A percentile compares a stretch with the other conserved stretches of the same genome.
Conservation (phyloP, 495 filamentous ascomycete genomes). For the Penicillium canariense region DNA sequence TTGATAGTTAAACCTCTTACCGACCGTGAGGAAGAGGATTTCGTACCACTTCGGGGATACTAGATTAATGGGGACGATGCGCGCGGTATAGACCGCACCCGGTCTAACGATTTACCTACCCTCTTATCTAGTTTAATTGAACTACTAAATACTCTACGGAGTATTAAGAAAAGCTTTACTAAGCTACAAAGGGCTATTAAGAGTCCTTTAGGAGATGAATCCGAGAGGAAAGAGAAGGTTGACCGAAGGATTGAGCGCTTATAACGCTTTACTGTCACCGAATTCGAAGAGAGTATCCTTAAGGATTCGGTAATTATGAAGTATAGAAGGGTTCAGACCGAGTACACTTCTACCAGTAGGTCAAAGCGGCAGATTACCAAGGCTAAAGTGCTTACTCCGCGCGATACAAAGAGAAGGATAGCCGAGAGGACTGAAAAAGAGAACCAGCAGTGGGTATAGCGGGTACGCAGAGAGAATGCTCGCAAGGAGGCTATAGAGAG, state of each 20-base stretch:
- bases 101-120: no score
- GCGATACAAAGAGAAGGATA: background rate
- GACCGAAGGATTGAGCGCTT: background rate
- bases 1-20: background rate
- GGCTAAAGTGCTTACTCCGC: background rate
- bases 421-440: background rate
- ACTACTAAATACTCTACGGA: background rate
- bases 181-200: no score
- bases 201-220: no score
- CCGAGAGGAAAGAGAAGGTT: constrained; percentile 6
- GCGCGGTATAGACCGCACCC: background rate
- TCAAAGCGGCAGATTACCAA: background rate
- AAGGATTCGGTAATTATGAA: background rate
- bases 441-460: background rate
- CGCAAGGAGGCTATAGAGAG: background rate
- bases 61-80: background rate
- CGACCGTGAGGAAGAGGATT: background rate
- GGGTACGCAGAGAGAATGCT: background rate
- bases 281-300: background rate
- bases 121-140: no score
- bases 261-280: background rate
- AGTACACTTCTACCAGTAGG: background rate
- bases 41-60: background rate
- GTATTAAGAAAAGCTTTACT: background rate
- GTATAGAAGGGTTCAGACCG: background rate